A percentile compares a stretch with the other conserved stretches of the same genome.
Evolutionary conservation across 176 grass and related monocot species (phyloP).

Genomic region (Saccharum officinarum): DNA sequence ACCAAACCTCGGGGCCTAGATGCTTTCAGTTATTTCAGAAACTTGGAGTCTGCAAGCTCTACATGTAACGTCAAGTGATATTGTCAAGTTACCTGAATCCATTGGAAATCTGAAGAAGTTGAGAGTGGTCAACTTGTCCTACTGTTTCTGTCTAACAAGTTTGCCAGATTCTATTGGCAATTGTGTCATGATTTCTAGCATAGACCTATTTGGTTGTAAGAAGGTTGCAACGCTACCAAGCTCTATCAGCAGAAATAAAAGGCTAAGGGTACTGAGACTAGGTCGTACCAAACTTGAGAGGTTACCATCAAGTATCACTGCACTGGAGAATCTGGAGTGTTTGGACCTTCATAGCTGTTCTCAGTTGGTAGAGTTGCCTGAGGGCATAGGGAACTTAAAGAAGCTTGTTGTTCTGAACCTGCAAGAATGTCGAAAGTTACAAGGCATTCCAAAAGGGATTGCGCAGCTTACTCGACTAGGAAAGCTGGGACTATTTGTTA

Average conservation of each 20-base stretch:
- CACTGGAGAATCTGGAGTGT: background rate
- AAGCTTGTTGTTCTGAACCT: constrained; percentile 7
- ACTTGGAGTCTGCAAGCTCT: constrained; percentile 17
- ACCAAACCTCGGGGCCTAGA: no score
- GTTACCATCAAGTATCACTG: background rate
- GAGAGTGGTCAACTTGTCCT: background rate
- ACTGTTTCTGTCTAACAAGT: background rate
- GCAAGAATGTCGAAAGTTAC: background rate
- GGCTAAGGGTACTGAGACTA: background rate
- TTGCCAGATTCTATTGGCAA: background rate
- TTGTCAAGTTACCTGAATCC: constrained; percentile 14
- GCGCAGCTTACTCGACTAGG: background rate
- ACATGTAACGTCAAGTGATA: background rate
- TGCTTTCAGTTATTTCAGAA: no score
- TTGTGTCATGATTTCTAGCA: background rate
- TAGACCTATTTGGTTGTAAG: background rate
- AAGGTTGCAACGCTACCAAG: background rate
- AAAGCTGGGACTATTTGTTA: background rate
- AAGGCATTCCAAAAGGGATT: background rate
- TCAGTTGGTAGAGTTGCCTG: background rate
- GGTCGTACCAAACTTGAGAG: background rate
- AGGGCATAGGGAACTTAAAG: background rate
- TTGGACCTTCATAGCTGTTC: background rate
- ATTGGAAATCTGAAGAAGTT: background rate
- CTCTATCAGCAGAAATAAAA: background rate